Conservation (phyloP, 257 asterid species). For the Cruciata laevipes region DNA sequence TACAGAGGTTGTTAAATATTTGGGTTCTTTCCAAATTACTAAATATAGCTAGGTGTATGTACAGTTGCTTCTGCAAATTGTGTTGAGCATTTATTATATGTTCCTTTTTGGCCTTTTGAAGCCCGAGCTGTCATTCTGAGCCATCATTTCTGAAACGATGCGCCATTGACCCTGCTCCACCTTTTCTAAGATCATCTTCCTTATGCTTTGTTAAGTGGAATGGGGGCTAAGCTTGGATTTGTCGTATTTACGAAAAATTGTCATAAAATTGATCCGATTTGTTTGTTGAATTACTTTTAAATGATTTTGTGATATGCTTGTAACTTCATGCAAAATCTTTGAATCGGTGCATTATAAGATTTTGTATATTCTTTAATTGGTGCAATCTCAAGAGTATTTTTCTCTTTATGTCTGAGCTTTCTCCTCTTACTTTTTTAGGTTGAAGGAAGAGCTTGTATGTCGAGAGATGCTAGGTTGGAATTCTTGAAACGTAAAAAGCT, state of each 20-base stretch:
- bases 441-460: slow-evolving; percentile 69
- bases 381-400: background rate
- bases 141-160: too few relatives aligned
- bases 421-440: slow-evolving; percentile 40
- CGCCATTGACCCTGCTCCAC: background rate
- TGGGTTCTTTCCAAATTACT: background rate
- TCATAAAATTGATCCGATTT: background rate
- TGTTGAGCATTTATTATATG: background rate
- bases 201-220: background rate
- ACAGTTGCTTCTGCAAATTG: too few relatives aligned
- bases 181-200: background rate
- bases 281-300: background rate
- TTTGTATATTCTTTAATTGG: background rate
- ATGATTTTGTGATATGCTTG: background rate
- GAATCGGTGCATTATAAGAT: background rate
- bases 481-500: slow-evolving; percentile 79
- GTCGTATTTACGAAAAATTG: background rate
- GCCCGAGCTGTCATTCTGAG: background rate
- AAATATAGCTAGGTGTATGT: background rate
- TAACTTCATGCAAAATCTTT: background rate
- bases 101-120: background rate
- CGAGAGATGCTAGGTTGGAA: slow-evolving; percentile 79
- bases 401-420: background rate
- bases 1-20: background rate
- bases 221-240: background rate